Evolutionary conservation across 768 basidiomycete genomes (phyloP).

Genomic region (Leccinum broughii): DNA sequence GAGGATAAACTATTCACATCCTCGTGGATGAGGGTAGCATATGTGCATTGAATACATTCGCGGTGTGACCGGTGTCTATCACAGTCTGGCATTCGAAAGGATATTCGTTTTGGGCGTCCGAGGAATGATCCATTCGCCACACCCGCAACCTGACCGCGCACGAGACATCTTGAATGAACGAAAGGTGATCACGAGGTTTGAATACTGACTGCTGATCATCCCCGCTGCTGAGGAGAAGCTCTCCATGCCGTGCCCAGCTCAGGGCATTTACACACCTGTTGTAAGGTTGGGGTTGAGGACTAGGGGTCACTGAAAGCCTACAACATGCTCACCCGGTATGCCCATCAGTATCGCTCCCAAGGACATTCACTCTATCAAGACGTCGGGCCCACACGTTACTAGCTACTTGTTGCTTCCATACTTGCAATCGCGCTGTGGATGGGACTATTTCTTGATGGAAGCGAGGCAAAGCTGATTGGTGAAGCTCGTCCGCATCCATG

Average conservation of each 20-base stretch:
- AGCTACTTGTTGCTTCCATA: constrained; percentile 23
- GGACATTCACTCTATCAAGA: constrained; percentile 69
- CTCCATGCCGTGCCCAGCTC: constrained; percentile 69
- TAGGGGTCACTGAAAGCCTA: not conserved
- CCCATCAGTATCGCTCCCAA: constrained; percentile 59
- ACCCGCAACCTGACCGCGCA: constrained; percentile 58
- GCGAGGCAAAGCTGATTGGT: constrained; percentile 6
- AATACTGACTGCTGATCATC: constrained; percentile 65
- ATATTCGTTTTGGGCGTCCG: constrained; percentile 47
- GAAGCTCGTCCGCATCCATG: constrained; percentile 16
- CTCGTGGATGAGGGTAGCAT: constrained; percentile 78
- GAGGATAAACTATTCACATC: constrained; percentile 52
- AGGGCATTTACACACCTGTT: constrained; percentile 75
- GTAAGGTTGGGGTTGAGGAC: not conserved
- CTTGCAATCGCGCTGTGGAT: constrained; percentile 26
- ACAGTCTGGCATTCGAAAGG: constrained; percentile 65
- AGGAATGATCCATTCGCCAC: constrained; percentile 62
- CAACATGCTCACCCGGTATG: constrained; percentile 64
- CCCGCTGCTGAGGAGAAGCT: constrained; percentile 65
- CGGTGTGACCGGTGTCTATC: constrained; percentile 77
- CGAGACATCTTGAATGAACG: constrained; percentile 5
- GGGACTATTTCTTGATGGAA: constrained; percentile 8
- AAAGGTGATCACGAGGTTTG: not conserved
- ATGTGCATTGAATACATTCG: constrained; percentile 84
- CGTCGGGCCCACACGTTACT: constrained; percentile 31